Conservation (phyloP, 148 eudicot species). For the Gaultheria prostrata region DNA sequence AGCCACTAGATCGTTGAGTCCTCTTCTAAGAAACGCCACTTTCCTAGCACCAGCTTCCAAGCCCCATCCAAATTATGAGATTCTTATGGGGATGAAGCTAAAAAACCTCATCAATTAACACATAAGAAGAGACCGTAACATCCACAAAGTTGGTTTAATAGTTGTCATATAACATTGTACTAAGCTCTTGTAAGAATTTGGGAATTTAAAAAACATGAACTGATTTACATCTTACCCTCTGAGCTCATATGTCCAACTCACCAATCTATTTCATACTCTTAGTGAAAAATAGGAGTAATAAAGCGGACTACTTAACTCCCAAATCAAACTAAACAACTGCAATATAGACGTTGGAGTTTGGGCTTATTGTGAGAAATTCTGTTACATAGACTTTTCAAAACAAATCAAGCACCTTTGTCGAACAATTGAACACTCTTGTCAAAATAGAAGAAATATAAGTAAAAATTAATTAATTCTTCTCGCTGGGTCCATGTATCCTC, state of each 20-base stretch:
- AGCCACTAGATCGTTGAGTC: not conserved
- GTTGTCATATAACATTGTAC: not conserved
- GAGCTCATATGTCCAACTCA: not conserved
- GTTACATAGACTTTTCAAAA: not conserved
- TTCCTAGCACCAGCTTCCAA: not conserved
- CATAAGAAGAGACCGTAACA: not conserved
- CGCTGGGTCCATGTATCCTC: not conserved
- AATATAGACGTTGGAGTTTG: not conserved
- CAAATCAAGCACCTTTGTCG: not conserved
- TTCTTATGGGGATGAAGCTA: no score
- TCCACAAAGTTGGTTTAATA: not conserved
- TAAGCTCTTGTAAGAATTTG: not conserved
- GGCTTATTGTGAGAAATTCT: not conserved
- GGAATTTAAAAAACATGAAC: not conserved
- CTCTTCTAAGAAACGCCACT: not conserved
- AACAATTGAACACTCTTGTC: not conserved
- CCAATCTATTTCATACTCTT: not conserved
- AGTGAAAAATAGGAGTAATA: not conserved
- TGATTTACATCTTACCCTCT: not conserved
- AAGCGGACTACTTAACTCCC: not conserved
- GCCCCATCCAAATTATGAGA: not conserved
- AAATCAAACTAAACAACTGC: not conserved
- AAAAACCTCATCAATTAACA: no score
- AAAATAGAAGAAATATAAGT: not conserved
- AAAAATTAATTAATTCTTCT: not conserved